Evolutionary conservation across 163 green algal genomes (phyloP).

Genomic region (Prototheca cutis): DNA sequence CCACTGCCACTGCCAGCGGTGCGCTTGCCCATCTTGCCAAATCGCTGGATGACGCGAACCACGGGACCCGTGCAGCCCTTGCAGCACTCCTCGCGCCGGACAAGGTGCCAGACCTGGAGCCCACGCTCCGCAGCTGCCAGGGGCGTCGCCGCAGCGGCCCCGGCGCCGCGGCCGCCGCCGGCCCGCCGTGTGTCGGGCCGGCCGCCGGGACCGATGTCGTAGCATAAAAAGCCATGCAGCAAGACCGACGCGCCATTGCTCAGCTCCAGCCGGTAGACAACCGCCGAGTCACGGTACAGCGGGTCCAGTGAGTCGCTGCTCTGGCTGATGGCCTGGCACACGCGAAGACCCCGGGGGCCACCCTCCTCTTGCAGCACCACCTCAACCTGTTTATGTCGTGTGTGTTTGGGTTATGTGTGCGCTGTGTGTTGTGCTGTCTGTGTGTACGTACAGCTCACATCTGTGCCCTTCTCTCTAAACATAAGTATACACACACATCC

Average conservation of each 20-base stretch:
- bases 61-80: slow-evolving; percentile 46
- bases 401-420: too few species aligned
- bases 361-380: slow-evolving; percentile 23
- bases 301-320: slow-evolving; percentile 3
- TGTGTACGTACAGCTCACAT: too few species aligned
- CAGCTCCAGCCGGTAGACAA: slow-evolving; percentile 40
- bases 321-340: slow-evolving; percentile 13
- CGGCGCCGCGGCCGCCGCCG: not conserved
- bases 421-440: too few species aligned
- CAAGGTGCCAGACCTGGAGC: slow-evolving; percentile 11
- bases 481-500: too few species aligned
- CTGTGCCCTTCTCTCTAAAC: too few species aligned
- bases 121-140: slow-evolving; percentile 5
- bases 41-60: slow-evolving; percentile 53
- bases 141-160: not conserved
- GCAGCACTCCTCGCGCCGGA: slow-evolving; percentile 33
- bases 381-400: slow-evolving; percentile 15
- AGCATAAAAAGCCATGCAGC: slow-evolving; percentile 44
- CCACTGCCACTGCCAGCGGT: not conserved
- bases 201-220: slow-evolving; percentile 27
- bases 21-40: slow-evolving; percentile 45
- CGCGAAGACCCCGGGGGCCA: not conserved
- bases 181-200: too few species aligned
- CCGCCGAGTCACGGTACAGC: slow-evolving; percentile 19
- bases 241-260: slow-evolving; percentile 27